A percentile compares a stretch with the other conserved stretches of the same genome.
phyloP scores from a whole-genome alignment of 306 rosid species.

The Albizia julibrissin region DNA sequence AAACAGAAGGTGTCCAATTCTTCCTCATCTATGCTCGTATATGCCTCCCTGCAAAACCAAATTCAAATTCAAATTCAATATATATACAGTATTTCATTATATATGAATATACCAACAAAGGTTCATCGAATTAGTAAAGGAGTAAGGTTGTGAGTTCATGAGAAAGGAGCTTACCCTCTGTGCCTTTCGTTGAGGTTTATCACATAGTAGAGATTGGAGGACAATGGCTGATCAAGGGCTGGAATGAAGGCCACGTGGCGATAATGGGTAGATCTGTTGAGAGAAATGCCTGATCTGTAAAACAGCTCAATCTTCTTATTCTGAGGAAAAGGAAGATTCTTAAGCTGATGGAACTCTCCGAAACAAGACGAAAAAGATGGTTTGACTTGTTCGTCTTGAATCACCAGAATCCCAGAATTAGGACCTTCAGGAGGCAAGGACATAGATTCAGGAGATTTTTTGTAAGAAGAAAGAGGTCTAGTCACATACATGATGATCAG shows the following conservation, averaged over 20 bases:
- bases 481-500: slow-evolving; percentile 64
- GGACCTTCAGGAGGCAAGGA: slow-evolving; percentile 66
- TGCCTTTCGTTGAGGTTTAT: slow-evolving; percentile 47
- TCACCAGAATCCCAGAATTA: slow-evolving; percentile 59
- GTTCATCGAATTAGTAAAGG: too few relatives aligned
- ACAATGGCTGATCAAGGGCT: slow-evolving; percentile 63
- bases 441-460: slow-evolving; percentile 36
- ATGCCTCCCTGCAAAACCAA: slow-evolving; percentile 50
- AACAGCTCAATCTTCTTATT: slow-evolving; percentile 53
- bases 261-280: slow-evolving; percentile 40
- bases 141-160: too few relatives aligned
- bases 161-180: slow-evolving; percentile 61
- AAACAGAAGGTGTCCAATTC: slow-evolving; percentile 49
- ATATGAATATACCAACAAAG: too few relatives aligned
- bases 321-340: slow-evolving; percentile 71
- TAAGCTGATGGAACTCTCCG: slow-evolving; percentile 37
- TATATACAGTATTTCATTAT: background rate
- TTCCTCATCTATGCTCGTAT: slow-evolving; percentile 45
- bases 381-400: slow-evolving; percentile 58
- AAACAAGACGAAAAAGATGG: slow-evolving; percentile 41
- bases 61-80: slow-evolving; percentile 11
- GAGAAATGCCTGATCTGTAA: slow-evolving; percentile 53
- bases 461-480: slow-evolving; percentile 58
- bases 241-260: slow-evolving; percentile 67
- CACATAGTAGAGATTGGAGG: slow-evolving; percentile 67